Percentiles rank a stretch among this genome's conserved stretches.
Conservation (phyloP, 1,139 yeast species). For the Yamadazyma atmosphaerica region DNA sequence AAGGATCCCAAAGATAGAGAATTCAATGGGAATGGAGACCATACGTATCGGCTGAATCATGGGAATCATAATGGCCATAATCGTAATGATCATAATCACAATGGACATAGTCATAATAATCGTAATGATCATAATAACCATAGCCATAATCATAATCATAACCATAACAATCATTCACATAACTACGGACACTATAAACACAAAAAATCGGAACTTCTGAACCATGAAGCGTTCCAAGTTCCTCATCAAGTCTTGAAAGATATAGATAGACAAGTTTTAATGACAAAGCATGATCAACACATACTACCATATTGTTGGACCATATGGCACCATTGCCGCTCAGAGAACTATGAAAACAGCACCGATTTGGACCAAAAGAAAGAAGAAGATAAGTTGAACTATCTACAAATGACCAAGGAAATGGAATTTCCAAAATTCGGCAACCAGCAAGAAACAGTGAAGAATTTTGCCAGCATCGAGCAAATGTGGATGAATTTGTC, state of each 20-base stretch:
- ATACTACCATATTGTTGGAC: slow-evolving; percentile 52
- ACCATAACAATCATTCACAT: slow-evolving; percentile 7
- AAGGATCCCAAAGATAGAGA: neutral
- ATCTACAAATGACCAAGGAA: slow-evolving; percentile 44
- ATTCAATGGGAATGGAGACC: too few species aligned
- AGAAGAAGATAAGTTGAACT: slow-evolving; percentile 20
- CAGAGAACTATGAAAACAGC: slow-evolving; percentile 23
- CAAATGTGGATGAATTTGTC: slow-evolving; percentile 61
- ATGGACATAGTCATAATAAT: too few species aligned
- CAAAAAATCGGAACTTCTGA: slow-evolving; percentile 12
- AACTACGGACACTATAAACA: slow-evolving; percentile 9
- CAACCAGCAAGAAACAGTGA: slow-evolving; percentile 20
- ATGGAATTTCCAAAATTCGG: slow-evolving; percentile 29
- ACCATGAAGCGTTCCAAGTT: slow-evolving; percentile 23
- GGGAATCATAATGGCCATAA: too few species aligned
- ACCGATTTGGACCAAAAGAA: slow-evolving; percentile 1
- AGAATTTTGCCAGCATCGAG: slow-evolving; percentile 52
- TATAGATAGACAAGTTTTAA: slow-evolving; percentile 25
- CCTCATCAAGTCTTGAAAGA: slow-evolving; percentile 39
- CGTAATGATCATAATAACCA: neutral
- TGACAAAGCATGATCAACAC: slow-evolving; percentile 35
- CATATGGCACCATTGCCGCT: slow-evolving; percentile 48
- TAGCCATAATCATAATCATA: slow-evolving; percentile 3
- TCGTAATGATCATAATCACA: too few species aligned
- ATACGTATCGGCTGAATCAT: neutral